phyloP scores from a whole-genome alignment of 1,139 yeast species.

The Hyphopichia burtonii region DNA sequence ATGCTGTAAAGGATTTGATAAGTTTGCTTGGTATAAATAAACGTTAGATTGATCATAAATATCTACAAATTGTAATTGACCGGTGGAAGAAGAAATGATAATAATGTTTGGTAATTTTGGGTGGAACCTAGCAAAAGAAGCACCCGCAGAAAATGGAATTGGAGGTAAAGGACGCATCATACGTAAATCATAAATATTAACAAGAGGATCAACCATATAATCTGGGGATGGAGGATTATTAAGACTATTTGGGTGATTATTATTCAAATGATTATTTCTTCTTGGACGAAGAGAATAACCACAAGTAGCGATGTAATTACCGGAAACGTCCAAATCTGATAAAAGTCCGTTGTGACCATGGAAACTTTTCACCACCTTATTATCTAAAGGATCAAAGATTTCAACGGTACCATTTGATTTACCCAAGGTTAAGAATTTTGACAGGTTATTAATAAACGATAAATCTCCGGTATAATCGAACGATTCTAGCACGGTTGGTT shows the following conservation, averaged over 20 bases:
- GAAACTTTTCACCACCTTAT: constrained; percentile 55
- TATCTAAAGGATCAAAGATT: constrained; percentile 68
- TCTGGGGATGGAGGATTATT: constrained; percentile 13
- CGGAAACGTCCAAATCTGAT: constrained; percentile 76
- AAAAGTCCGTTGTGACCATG: constrained; percentile 74
- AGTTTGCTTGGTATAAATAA: constrained; percentile 60
- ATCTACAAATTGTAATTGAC: constrained; percentile 85
- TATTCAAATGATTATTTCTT: constrained; percentile 4
- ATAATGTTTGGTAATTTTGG: constrained; percentile 83
- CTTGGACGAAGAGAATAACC: constrained; percentile 64
- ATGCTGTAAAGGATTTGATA: constrained; percentile 29
- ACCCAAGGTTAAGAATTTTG: constrained; percentile 60
- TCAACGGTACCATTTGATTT: constrained; percentile 68
- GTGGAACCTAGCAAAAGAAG: constrained; percentile 78
- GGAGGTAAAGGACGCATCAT: constrained; percentile 76
- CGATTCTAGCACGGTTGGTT: constrained; percentile 35
- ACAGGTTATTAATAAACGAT: constrained; percentile 29
- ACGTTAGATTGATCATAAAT: constrained; percentile 72
- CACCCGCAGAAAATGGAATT: constrained; percentile 87
- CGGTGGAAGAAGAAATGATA: constrained; percentile 69
- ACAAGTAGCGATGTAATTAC: constrained; percentile 75
- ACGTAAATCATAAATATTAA: constrained; percentile 78
- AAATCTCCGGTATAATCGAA: constrained; percentile 33
- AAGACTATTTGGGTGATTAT: constrained; percentile 5
- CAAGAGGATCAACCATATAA: constrained; percentile 67